phyloP scores from a whole-genome alignment of 345 rosid species.

The Lepidium sativum region DNA sequence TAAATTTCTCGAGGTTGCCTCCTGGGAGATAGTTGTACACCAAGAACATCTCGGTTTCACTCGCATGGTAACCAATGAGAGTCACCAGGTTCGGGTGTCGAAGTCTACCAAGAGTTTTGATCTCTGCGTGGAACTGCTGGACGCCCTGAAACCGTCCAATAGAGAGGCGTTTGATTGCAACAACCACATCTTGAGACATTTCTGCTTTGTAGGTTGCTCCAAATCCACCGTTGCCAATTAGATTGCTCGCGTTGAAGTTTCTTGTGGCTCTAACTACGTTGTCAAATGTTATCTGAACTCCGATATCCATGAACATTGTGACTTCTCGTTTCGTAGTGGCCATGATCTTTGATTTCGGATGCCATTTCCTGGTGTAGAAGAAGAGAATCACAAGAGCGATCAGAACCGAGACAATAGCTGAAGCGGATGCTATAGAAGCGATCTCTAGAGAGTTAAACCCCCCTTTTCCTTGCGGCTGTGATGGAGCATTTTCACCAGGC shows the following conservation, averaged over 20 bases:
- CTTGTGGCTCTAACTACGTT: conserved; percentile 53
- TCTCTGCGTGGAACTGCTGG: conserved; percentile 54
- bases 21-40: conserved; percentile 53
- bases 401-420: conserved; percentile 52
- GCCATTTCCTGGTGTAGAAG: conserved; percentile 47
- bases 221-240: conserved; percentile 58
- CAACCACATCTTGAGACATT: conserved; percentile 37
- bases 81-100: conserved; percentile 54
- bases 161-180: conserved; percentile 48
- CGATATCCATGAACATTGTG: conserved; percentile 41
- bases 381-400: conserved; percentile 42
- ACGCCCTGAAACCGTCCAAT: conserved; percentile 53
- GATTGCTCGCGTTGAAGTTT: conserved; percentile 38
- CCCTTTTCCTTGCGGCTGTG: neutral
- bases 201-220: conserved; percentile 67
- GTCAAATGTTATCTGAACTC: conserved; percentile 40
- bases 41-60: conserved; percentile 58
- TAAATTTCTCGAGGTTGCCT: conserved; percentile 53
- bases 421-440: conserved; percentile 54
- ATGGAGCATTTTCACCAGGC: conserved; percentile 22
- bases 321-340: conserved; percentile 39
- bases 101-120: conserved; percentile 45
- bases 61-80: conserved; percentile 50
- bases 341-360: conserved; percentile 31
- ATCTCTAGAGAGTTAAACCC: conserved; percentile 48